Evolutionary conservation across 106 monocot genomes (phyloP), one percentile per base, ranked within the genome.

Genomic region (Apostasia shenzhenica): DNA sequence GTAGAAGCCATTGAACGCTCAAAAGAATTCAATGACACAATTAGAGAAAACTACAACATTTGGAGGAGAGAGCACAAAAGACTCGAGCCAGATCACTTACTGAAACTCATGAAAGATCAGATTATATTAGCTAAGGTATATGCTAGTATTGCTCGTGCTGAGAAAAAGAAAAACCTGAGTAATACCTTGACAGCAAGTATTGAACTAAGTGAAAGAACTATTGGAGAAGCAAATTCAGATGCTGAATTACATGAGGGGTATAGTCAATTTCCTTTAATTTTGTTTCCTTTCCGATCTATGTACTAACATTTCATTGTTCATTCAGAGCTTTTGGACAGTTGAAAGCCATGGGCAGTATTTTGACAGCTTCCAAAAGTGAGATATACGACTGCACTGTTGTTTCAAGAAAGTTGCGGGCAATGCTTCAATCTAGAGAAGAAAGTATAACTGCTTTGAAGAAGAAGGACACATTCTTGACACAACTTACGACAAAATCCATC

Each of bases 91-190:
- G 84, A 81, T 78, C 78, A 83, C 9, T 81, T 70, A 41, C 45
- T 84, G 48, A 78, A 73, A 53, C 81, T 88, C 48, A 84, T 88
- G 84, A 80, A 78, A 73, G 88, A 81, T 78, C 88, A 88, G 75
- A 73, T 84, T 8, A 81, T 84, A 57, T 81, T 84, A 81, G 88
- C 88, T 55, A 84, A 84, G 66, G 63, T 88, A 14, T 88, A 88
- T 88, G 81, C 88, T 49, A 84, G 70, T 37, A 81, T 88, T 49
- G 83, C 81, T 62, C 69, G 43, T 44, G 83, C 83, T 14, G 67
- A 78, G 59, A 72, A 76, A 38, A 72, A 84, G 49, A 8, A 26
- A 73, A 69, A 77, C 69, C 72, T 83, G 6, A 72, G 75, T 61
- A 45, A 67, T 53, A 75, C 71, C 57, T 59, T 84, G 72, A 75